Evolutionary conservation across 2,329 filamentous ascomycete species (phyloP), one percentile per base, ranked within the genome.

Genomic region (Hypoxylon sp.): DNA sequence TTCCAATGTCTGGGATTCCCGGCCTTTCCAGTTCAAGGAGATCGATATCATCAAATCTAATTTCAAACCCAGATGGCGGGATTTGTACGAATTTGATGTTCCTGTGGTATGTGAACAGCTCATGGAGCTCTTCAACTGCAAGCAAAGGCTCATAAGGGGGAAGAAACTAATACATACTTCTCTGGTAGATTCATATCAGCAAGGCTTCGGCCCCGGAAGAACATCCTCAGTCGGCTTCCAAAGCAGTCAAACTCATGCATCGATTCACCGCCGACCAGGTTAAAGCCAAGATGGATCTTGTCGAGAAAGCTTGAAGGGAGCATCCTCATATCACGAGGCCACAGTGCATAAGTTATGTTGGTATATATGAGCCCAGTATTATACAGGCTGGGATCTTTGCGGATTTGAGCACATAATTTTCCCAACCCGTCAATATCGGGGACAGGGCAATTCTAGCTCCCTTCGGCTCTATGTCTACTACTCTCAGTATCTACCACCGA

Each of bases 21-120:
- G 90, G 27, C 90, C 90, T 0, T 93, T 95, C 79, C 85, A 85
- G 17, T 94, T 89, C 79, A 83, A 84, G 6, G 91, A 94, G 78
- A 84, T 93, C 68, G 86, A 94, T 76, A 88, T 95, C 54, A 88
- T 92, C 81, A 85, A 86, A 54, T 84, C 86, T 0, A 86, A 89
- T 27, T 85, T 86, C 14, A 86, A 88, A 69, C 81, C 83, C 25
- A 68, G 61, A 3, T 95, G 92, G 92, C 89, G 88, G 75, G 85
- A 90, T 54, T 76, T 94, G 0, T 95, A 95, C 77, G 92, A 94
- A 64, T 93, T 94, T 77, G 92, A 95, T 73, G 92, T 93, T 6
- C 92, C 92, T 0, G 92, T 95, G 76, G 92, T 95, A 82, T 75
- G 85, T 79, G 17, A 27, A 61, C 20, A 31, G 27, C 3, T 17